Evolutionary conservation across 768 basidiomycete genomes (phyloP), one percentile per base, ranked within the genome.

Genomic region (Strobilomyces dryophilus): DNA sequence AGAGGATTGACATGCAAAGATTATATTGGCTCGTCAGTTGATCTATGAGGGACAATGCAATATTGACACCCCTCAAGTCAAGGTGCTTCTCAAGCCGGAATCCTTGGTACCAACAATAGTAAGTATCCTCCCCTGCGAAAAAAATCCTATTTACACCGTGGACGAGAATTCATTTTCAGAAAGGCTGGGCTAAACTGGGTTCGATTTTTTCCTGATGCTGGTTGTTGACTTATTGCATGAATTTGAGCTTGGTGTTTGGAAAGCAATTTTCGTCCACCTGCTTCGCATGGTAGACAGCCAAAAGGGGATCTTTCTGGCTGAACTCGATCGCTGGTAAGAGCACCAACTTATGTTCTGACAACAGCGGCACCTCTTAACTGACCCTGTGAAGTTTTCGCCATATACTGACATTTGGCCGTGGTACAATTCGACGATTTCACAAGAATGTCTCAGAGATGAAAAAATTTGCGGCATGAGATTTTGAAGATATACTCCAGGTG

Each of bases 361-460:
- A 27, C 29, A 6, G 29, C 29, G 29, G 29, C 24, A 24, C 24
- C 24, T 24, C 24, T 24, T 24, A 29, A 6, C 29, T 29, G 29
- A 29, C 29, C 29, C 29, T 29, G 3, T 7, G 12, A 44, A 51
- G 49, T 15, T 51, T 27, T 36, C n/a, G 18, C 4, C 9, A 29
- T 9, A n/a, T 48, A 2, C 47, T 17, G 3, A 18, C 35, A 5
- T 48, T 48, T 39, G 42, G 49, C 14, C 26, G 7, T 15, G 26
- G 36, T 9, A 51, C 49, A 4, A 51, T 51, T 17, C 14, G 34
- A 1, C 12, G 18, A 15, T 51, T 50, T 15, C 40, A 14, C 3
- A 50, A 35, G 32, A 51, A 51, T 10, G 42, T 51, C 4, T 44
- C 42, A 1, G 49, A 51, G n/a, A 27, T 51, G 42, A 51, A 51